Evolutionary conservation across 228 moss, liverwort and hornwort genomes (phyloP), one percentile per base, ranked within the genome.

Genomic region (Sphagnum magellanicum): DNA sequence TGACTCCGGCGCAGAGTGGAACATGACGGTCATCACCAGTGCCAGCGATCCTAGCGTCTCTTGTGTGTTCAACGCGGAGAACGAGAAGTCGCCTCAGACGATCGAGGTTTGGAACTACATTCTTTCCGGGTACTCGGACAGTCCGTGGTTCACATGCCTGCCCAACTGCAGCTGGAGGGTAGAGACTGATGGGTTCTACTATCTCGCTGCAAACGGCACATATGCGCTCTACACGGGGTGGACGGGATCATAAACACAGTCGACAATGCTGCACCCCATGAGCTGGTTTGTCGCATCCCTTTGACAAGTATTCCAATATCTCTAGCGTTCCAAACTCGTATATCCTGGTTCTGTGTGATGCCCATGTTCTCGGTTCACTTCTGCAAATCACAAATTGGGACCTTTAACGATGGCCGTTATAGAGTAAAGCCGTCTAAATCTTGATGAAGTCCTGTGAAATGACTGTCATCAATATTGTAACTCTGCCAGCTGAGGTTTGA

Each of bases 41-140:
- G 53, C 81, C 0, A 4, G 64, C 0, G 67, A 81, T 48, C 81
- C 69, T 32, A 52, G 10, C 5, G 71, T 78, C 16, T 71, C 51
- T 32, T 84, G 84, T 71, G 69, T 60, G 65, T 74, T 81, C 81
- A 12, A 59, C 10, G 32, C 32, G 32, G 32, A 32, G 32, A 32
- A 32, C 32, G 32, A 32, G 2, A 32, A 32, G 32, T 70, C 84
- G 49, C 0, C 0, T 4, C 49, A 75, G 5, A 1, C 65, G 0
- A 15, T 15, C 49, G 78, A 76, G 52, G 50, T 84, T 60, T 84
- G 78, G 78, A 67, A 84, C 64, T 74, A 78, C 52, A 5, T 74
- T 5, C 71, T 57, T 4, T 76, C 76, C 4, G 84, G 81, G 4
- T 81, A 81, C 67, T 16, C 49, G 6, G 84, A 84, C 10, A 47